Conservation (phyloP, 257 asterid species). For the Misopates orontium region DNA sequence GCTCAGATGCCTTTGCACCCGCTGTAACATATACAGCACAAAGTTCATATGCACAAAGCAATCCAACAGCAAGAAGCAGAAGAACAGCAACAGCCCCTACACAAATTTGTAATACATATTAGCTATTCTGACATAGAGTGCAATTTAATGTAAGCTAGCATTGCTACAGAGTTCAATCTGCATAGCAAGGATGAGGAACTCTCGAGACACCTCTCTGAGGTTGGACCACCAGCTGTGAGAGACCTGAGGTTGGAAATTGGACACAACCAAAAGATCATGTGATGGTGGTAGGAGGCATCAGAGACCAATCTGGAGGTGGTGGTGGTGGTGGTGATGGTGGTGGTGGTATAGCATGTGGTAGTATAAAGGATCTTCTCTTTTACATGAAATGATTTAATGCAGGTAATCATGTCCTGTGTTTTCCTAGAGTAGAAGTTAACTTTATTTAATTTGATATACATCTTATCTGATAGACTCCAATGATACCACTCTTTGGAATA, state of each 20-base stretch:
- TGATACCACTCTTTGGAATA: too few relatives aligned
- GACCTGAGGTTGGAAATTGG: too few relatives aligned
- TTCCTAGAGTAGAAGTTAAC: too few relatives aligned
- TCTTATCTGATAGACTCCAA: not conserved
- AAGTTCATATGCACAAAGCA: slow-evolving; percentile 97
- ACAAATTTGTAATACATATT: slow-evolving; percentile 29
- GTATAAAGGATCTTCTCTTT: too few relatives aligned
- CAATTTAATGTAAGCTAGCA: slow-evolving; percentile 13
- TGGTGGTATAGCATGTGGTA: too few relatives aligned
- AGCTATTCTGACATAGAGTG: slow-evolving; percentile 21
- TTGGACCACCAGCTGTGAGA: too few relatives aligned
- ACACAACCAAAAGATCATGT: too few relatives aligned
- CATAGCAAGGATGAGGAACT: not conserved
- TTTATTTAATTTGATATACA: not conserved
- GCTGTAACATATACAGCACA: slow-evolving; percentile 97
- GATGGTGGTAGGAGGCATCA: too few relatives aligned
- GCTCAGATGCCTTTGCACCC: slow-evolving; percentile 92
- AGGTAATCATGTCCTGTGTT: too few relatives aligned
- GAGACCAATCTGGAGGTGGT: too few relatives aligned
- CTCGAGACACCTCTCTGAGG: not conserved
- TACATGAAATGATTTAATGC: too few relatives aligned
- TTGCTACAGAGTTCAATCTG: slow-evolving; percentile 6
- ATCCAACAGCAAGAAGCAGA: slow-evolving; percentile 94
- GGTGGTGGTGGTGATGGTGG: too few relatives aligned
- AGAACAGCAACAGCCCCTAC: slow-evolving; percentile 99